Conservation (phyloP, 1,284 basidiomycete species). For the Microbotryum silenes-acaulis region DNA sequence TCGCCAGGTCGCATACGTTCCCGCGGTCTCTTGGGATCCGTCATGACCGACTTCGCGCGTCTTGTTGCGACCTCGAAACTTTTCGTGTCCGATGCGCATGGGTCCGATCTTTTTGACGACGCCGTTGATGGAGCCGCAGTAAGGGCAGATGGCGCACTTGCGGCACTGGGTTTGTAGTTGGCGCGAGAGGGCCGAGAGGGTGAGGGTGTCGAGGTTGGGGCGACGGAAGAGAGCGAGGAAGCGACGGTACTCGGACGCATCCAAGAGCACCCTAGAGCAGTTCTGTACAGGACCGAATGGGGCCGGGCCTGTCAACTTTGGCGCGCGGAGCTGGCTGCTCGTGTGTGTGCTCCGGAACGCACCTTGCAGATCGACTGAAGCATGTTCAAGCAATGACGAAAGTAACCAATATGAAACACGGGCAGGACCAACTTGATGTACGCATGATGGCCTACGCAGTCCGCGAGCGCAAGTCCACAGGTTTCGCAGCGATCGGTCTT, state of each 20-base stretch:
- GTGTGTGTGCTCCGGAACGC: constrained; percentile 30
- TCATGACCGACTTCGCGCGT: constrained; percentile 61
- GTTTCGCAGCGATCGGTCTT: constrained; percentile 90
- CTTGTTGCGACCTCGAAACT: constrained; percentile 91
- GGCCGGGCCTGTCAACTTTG: not conserved
- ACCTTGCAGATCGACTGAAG: constrained; percentile 96
- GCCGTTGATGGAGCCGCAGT: constrained; percentile 89
- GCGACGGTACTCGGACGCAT: constrained; percentile 73
- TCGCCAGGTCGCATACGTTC: constrained; percentile 62
- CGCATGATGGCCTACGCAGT: constrained; percentile 73
- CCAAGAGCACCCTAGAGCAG: constrained; percentile 87
- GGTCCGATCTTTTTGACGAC: constrained; percentile 94
- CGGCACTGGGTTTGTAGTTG: constrained; percentile 81
- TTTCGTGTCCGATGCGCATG: constrained; percentile 95
- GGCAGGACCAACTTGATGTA: constrained; percentile 94
- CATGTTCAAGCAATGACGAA: constrained; percentile 88
- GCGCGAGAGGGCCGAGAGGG: constrained; percentile 77
- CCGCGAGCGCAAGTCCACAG: constrained; percentile 82
- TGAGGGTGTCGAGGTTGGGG: constrained; percentile 86
- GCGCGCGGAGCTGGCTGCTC: not conserved
- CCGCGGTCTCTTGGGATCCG: constrained; percentile 26
- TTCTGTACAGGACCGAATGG: constrained; percentile 51
- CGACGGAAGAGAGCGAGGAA: constrained; percentile 85
- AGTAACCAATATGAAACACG: constrained; percentile 94
- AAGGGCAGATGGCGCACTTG: constrained; percentile 85